A percentile compares a stretch with the other conserved stretches of the same genome.
Conservation (phyloP, 495 filamentous ascomycete genomes). For the Alectoria sarmentosa region DNA sequence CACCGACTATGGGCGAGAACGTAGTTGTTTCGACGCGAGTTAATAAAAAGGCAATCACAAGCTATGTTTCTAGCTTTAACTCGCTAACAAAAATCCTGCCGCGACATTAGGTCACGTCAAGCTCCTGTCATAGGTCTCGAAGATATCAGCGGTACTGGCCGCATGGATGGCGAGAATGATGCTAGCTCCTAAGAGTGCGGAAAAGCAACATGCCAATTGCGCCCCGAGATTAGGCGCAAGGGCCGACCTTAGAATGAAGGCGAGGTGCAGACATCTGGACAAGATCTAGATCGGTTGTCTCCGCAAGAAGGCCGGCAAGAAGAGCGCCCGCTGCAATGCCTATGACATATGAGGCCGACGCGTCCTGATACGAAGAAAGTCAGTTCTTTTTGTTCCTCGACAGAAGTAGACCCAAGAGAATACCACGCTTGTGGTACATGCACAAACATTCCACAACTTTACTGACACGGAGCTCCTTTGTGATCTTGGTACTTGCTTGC, state of each 20-base stretch:
- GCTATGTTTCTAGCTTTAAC: no score
- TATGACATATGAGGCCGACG: conserved; percentile 54
- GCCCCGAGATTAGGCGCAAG: conserved; percentile 46
- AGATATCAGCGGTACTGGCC: no score
- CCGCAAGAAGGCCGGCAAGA: conserved; percentile 47
- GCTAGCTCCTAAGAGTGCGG: no score
- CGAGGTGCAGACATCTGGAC: conserved; percentile 51
- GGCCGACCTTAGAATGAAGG: conserved; percentile 45
- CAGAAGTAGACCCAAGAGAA: no score
- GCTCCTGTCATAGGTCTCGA: no score
- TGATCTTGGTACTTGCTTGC: no score
- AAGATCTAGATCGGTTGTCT: conserved; percentile 53
- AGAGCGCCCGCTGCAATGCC: conserved; percentile 53
- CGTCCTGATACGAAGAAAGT: conserved; percentile 48
- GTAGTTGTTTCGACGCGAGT: no score
- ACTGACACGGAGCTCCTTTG: conserved; percentile 42
- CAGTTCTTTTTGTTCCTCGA: no score
- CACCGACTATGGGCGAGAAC: conserved; percentile 43
- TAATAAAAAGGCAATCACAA: no score
- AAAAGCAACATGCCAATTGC: conserved; percentile 47
- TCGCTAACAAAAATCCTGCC: no score
- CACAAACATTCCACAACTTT: conserved; percentile 48
- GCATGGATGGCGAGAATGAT: no score
- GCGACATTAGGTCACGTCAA: conserved; percentile 45
- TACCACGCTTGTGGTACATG: no score